Evolutionary conservation across 2,329 filamentous ascomycete species (phyloP), one percentile per base, ranked within the genome.

Genomic region (Aspergillus fumigatus): DNA sequence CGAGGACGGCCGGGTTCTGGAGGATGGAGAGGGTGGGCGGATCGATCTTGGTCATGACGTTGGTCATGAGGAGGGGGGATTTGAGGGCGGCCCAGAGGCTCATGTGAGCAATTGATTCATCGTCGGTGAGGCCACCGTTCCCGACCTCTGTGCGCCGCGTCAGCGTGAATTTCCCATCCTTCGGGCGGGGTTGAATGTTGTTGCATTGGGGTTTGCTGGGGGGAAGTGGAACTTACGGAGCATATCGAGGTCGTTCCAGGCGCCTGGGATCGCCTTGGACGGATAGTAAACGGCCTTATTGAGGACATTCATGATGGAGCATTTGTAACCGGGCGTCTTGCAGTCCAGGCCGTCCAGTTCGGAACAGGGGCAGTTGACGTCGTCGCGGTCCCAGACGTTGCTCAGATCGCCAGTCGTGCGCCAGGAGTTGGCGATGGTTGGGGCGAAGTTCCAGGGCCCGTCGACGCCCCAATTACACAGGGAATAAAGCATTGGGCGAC

Each of bases 401-500:
- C 72, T 74, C 54, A 81, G 75, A 57, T 81, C 78, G 23, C 79
- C 79, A 29, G 72, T 72, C 62, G 77, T 79, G 11, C 79, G 69
- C 62, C 76, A 78, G 17, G 72, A 76, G 61, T 81, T 80, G 21
- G 76, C 70, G 32, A 80, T 79, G 17, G 74, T 75, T 25, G 75
- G 72, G 14, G 73, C 81, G 77, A 74, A 78, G 56, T 77, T 77
- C 69, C 70, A 77, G 1, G 75, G 77, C 32, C 76, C 74, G 41
- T 82, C 79, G 54, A 79, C 73, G 14, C 80, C 80, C 81, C 81
- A 83, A 55, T 82, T 78, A 65, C 77, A 80, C 62, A 81, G 68
- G 9, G 71, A 69, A 60, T 80, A 81, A 3, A 79, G 61, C 17
- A 81, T 79, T 1, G 73, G 70, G 11, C 77, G 69, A 1, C 76